A percentile compares a stretch with the other conserved stretches of the same genome.
Evolutionary conservation across 768 basidiomycete genomes (phyloP).

Genomic region (Pisolithus orientalis): DNA sequence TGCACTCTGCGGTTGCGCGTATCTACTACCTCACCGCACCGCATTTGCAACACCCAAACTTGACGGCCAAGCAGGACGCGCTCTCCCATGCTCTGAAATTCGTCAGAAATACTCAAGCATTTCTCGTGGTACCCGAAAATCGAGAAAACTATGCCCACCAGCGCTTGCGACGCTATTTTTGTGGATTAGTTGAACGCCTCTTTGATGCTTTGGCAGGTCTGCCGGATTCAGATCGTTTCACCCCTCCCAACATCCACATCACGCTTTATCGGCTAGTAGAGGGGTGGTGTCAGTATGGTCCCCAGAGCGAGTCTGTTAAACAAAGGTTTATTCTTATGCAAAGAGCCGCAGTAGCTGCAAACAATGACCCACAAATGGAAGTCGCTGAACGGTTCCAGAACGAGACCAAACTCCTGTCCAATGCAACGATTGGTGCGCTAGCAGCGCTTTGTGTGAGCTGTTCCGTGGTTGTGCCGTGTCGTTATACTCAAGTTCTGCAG

Average conservation of each 20-base stretch:
- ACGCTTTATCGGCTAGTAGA: conserved; percentile 81
- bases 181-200: conserved; percentile 80
- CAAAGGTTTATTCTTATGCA: conserved; percentile 69
- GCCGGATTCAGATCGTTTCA: conserved; percentile 71
- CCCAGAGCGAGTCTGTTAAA: conserved; percentile 65
- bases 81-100: conserved; percentile 80
- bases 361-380: conserved; percentile 47
- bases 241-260: conserved; percentile 69
- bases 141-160: conserved; percentile 75
- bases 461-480: not conserved
- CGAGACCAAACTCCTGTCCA: conserved; percentile 67
- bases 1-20: conserved; percentile 81
- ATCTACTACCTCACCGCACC: conserved; percentile 86
- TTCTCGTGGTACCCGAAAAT: conserved; percentile 65
- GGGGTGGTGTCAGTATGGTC: conserved; percentile 88
- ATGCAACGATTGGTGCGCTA: conserved; percentile 81
- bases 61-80: conserved; percentile 63
- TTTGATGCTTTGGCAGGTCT: conserved; percentile 70
- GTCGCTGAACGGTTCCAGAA: conserved; percentile 56
- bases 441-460: conserved; percentile 76
- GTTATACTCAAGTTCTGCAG: conserved; percentile 32
- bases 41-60: conserved; percentile 62
- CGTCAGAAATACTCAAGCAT: conserved; percentile 73
- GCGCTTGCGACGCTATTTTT: conserved; percentile 83
- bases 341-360: conserved; percentile 49